These are phyloP conservation scores for Blastomyces parvus DNA, from an alignment of 2,329 filamentous ascomycete genomes.

Conservation along the genomic window DNA sequence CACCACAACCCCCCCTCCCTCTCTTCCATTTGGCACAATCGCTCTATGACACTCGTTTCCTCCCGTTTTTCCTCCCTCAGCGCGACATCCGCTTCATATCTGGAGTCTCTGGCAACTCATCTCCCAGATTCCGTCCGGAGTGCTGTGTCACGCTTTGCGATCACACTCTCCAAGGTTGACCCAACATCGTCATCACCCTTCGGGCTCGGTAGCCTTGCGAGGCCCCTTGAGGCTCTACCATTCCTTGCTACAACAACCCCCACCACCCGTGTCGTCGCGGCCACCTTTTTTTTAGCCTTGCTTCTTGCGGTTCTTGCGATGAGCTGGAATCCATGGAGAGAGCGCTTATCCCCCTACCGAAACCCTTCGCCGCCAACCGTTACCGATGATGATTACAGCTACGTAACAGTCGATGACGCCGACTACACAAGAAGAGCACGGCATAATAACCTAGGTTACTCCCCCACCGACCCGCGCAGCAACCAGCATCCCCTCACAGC, in stretches of 20 bases:
- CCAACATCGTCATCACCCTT: background rate
- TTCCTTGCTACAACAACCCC: background rate
- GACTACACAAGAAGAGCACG: slow-evolving; percentile 16
- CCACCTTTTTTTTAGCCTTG: background rate
- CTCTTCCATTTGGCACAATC: background rate
- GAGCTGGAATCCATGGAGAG: slow-evolving; percentile 20
- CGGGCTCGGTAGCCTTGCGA: background rate
- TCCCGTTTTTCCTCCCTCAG: slow-evolving; percentile 31
- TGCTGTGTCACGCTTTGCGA: background rate
- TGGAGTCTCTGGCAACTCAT: slow-evolving; percentile 27
- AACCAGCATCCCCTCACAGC: slow-evolving; percentile 14
- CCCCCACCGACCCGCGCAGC: background rate
- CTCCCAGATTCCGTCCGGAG: slow-evolving; percentile 18
- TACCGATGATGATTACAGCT: slow-evolving; percentile 32
- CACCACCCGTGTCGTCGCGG: background rate
- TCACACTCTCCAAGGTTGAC: slow-evolving; percentile 13
- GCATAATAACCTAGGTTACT: background rate
- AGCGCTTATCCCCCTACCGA: slow-evolving; percentile 24
- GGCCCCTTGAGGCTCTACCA: background rate
- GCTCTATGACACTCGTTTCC: slow-evolving; percentile 32
- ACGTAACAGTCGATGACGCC: slow-evolving; percentile 31
- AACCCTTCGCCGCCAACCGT: slow-evolving; percentile 26
- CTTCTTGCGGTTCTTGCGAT: slow-evolving; percentile 4
- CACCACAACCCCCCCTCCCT: background rate
- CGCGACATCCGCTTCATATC: slow-evolving; percentile 33